Evolutionary conservation across 2,329 filamentous ascomycete species (phyloP), one percentile per base, ranked within the genome.

Genomic region (Cryphonectria radicalis): DNA sequence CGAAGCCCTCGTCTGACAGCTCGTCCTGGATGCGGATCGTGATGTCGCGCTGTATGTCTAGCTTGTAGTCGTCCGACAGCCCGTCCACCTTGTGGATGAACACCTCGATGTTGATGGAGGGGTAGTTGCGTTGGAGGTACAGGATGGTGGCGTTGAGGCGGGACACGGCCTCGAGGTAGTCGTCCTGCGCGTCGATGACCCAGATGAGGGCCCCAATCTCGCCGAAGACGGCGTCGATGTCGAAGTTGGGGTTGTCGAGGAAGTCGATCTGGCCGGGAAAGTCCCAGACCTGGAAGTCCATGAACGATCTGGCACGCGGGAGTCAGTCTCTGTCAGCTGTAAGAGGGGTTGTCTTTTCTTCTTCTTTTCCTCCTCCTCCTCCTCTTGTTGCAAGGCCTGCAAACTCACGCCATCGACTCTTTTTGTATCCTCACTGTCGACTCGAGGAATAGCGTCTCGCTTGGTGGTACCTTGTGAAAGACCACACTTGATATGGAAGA

Each of bases 1-100:
- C 95, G 79, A 97, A 93, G 17, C 95, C 95, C 73, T 94, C 90
- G 79, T 99, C 96, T 14, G 92, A 95, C 43, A 99, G 89, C 80
- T 99, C 96, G 79, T 99, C 96, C 77, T 97, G 94, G 74, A 98
- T 97, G 55, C 94, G 91, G 79, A 98, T 97, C 67, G 95, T 95
- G 74, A 99, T 97, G 81, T 99, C 96, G 72, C 96, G 92, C 83
- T 97, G 96, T 25, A 97, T 97, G 77, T 99, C 96, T 71, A 95
- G 90, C 79, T 96, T 95, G 85, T 96, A 98, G 81, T 99, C 96
- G 76, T 98, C 96, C 40, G 93, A 96, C 22, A 99, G 87, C n/a
- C 95, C 95, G 79, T 99, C 96, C 46, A 98, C 95, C 81, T 99
- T 99, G 87, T 99, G 96, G 77, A 99, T 97, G 81, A 99, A 98